phyloP scores from a whole-genome alignment of 169 alveolate genomes.

The Plasmodium malariae region DNA sequence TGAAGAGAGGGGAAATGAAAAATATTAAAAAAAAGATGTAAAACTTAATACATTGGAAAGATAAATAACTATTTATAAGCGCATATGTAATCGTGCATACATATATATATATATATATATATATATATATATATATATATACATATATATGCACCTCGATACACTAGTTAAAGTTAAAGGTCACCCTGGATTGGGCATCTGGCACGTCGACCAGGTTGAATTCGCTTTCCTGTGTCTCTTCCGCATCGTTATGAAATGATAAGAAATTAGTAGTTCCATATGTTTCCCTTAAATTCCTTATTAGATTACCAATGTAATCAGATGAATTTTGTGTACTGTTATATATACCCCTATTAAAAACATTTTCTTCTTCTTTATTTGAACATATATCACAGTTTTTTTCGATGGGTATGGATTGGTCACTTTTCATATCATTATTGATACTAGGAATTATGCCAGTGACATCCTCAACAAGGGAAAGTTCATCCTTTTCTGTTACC shows the following conservation, averaged over 20 bases:
- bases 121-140: too few species aligned
- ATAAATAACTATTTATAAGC: neutral
- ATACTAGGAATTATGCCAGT: too few species aligned
- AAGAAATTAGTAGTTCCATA: conserved; percentile 48
- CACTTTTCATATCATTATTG: too few species aligned
- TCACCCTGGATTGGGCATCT: conserved; percentile 56
- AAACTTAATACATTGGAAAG: neutral
- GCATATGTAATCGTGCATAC: neutral
- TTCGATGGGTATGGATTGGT: neutral
- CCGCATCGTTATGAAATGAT: conserved; percentile 38
- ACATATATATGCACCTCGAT: neutral
- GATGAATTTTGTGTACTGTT: conserved; percentile 35
- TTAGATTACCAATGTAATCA: conserved; percentile 44
- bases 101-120: neutral
- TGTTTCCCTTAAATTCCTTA: conserved; percentile 38
- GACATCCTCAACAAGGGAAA: neutral
- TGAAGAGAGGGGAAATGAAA: neutral
- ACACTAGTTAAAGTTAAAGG: conserved; percentile 61
- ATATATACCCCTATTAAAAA: neutral
- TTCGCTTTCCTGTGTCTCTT: conserved; percentile 6
- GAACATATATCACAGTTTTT: neutral
- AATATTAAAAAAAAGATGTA: neutral
- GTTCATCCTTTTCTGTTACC: neutral
- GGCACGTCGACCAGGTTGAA: conserved; percentile 37
- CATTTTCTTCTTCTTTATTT: conserved; percentile 7